phyloP scores from a whole-genome alignment of 768 basidiomycete species.

The Dioszegia aurantiaca region DNA sequence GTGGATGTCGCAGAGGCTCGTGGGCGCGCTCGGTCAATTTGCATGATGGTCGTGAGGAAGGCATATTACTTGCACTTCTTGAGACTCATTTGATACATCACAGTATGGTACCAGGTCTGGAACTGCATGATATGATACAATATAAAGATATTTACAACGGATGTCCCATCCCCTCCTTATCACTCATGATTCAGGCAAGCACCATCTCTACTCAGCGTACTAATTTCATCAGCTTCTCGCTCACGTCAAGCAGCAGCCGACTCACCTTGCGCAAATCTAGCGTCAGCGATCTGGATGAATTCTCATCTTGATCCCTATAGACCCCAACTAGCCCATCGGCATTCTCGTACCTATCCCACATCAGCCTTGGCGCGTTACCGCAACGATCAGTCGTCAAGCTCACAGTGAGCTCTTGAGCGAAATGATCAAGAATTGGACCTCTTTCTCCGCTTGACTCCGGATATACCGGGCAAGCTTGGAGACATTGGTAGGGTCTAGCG shows the following conservation, averaged over 20 bases:
- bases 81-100: too few species aligned
- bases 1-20: too few species aligned
- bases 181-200: not conserved
- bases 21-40: too few species aligned
- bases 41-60: too few species aligned
- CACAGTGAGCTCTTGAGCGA: conserved; percentile 83
- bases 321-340: conserved; percentile 89
- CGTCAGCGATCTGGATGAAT: conserved; percentile 85
- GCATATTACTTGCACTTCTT: too few species aligned
- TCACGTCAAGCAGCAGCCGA: not conserved
- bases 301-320: conserved; percentile 88
- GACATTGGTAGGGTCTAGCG: conserved; percentile 97
- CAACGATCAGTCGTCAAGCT: conserved; percentile 15
- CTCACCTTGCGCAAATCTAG: conserved; percentile 64
- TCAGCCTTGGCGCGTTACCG: conserved; percentile 2
- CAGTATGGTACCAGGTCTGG: too few species aligned
- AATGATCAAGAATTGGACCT: conserved; percentile 96
- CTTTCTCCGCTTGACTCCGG: conserved; percentile 71
- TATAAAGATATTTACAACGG: not conserved
- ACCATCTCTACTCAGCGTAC: conserved; percentile 11
- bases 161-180: not conserved
- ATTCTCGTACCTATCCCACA: conserved; percentile 63
- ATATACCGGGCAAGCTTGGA: conserved; percentile 94
- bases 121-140: conserved; percentile 3
- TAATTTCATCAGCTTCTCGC: not conserved